Base-by-base conservation (phyloP, 2,329 filamentous ascomycete genomes). In the Fusarium falciforme region DNA sequence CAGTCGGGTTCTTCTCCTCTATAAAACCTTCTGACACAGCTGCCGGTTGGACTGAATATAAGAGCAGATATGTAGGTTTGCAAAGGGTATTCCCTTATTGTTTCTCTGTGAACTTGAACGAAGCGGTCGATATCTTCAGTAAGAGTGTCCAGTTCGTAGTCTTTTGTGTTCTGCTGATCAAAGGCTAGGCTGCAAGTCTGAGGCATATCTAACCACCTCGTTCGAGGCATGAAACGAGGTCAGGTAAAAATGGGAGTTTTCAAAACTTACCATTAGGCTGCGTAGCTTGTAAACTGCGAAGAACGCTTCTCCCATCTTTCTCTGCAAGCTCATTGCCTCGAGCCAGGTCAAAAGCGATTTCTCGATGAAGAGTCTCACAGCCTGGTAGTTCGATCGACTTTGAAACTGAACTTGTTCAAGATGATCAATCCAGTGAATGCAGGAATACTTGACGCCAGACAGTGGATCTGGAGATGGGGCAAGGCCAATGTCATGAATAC, bases 261-360 rank as follows among this genome's bases (percentile, higher is more conserved):
- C 1, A 22, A 22, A 22, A 12, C 40, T 25, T 44, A 25, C 40
- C 20, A 25, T 44, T 16, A 44, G 11, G 2, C 20, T 9, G 1
- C 20, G 7, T 25, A 44, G 20, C 6, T 5, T 9, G 0, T 4
- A 0, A 16, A 12, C 12, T 5, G 12, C 40, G 6, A 0, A 0
- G 6, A 2, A 0, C 5, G 20, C 40, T 25, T 9, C 12, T 5
- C 0, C 0, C 0, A 44, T 5, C 12, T 5, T 16, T 25, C 3
- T 5, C 20, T 25, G 40, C 12, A 44, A 44, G 11, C 20, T 44
- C 20, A 44, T 44, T 12, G 40, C 40, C 40, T 44, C 40, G 0
- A 44, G 20, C 20, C 20, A 44, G 20, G 9, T 2, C 12, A 44
- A 25, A 22, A 44, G 6, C 1, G 3, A 25, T 16, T 44, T 25